Percentiles rank a stretch among this genome's conserved stretches.
Conservation (phyloP, 345 rosid genomes). For the Arabis alpina region DNA sequence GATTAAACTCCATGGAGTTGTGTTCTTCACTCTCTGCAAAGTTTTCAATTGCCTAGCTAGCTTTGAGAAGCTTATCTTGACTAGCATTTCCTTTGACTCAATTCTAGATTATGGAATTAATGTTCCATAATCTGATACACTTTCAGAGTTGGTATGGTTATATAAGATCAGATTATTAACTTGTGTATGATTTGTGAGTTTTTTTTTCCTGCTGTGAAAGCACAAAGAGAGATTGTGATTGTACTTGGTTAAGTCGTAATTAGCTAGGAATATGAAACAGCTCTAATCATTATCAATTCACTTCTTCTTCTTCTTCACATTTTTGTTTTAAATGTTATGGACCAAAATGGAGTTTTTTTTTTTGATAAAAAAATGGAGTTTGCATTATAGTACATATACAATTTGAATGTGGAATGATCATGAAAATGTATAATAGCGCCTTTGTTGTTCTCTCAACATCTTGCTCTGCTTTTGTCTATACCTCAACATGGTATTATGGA, state of each 20-base stretch:
- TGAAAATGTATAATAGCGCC: conserved; percentile 31
- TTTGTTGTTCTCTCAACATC: conserved; percentile 18
- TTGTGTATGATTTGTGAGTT: no score
- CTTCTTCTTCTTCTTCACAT: no score
- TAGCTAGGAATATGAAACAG: neutral
- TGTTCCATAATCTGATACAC: neutral
- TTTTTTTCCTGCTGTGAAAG: no score
- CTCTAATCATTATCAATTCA: neutral
- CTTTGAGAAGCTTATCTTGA: no score
- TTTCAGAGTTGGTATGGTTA: neutral
- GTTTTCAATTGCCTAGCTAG: no score
- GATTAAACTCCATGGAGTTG: no score
- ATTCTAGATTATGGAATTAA: no score
- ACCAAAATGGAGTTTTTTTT: conserved; percentile 12
- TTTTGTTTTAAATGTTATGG: neutral
- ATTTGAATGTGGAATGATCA: conserved; percentile 10
- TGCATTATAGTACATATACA: conserved; percentile 17
- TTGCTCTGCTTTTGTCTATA: conserved; percentile 18
- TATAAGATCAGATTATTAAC: no score
- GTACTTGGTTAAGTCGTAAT: neutral
- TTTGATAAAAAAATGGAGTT: conserved; percentile 2
- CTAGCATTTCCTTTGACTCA: no score
- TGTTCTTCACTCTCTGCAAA: no score
- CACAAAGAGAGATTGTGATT: no score
- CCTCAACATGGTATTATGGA: neutral